These are phyloP conservation scores for Westerdykella aurantiaca DNA, from an alignment of 2,329 filamentous ascomycete species.

Conservation along the genomic window DNA sequence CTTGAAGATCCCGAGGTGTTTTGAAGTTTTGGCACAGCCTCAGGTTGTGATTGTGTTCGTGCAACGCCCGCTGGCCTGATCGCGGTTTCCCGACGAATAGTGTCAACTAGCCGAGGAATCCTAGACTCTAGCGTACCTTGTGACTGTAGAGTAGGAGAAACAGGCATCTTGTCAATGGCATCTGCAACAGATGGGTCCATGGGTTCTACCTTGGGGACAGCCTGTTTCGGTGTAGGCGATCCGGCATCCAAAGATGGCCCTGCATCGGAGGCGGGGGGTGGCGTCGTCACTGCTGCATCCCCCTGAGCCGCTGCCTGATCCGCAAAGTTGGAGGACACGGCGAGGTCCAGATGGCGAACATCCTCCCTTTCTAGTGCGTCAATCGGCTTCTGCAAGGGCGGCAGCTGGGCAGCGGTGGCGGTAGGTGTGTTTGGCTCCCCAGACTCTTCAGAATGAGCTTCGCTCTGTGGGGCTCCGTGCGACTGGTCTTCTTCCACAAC, in stretches of 20 bases:
- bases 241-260: conserved; percentile 9
- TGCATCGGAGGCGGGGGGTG: conserved; percentile 18
- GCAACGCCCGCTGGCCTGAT: conserved; percentile 20
- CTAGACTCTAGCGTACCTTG: conserved; percentile 27
- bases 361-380: conserved; percentile 46
- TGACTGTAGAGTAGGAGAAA: conserved; percentile 17
- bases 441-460: not conserved
- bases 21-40: conserved; percentile 20
- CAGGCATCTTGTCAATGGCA: conserved; percentile 32
- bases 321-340: conserved; percentile 42
- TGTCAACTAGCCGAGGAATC: conserved; percentile 36
- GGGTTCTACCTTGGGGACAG: conserved; percentile 25
- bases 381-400: conserved; percentile 25
- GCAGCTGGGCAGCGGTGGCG: not conserved
- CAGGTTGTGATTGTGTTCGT: conserved; percentile 36
- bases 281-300: conserved; percentile 23
- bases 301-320: conserved; percentile 13
- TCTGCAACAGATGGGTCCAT: conserved; percentile 30
- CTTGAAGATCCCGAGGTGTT: conserved; percentile 8
- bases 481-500: conserved; percentile 59
- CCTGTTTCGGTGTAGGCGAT: too few relatives aligned
- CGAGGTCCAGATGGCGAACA: conserved; percentile 58
- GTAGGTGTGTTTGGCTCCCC: too few relatives aligned
- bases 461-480: conserved; percentile 14
- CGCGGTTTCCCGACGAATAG: conserved; percentile 26